Conservation (phyloP, 805 yeast species). For the Sugiyamaella qingdaonensis region DNA sequence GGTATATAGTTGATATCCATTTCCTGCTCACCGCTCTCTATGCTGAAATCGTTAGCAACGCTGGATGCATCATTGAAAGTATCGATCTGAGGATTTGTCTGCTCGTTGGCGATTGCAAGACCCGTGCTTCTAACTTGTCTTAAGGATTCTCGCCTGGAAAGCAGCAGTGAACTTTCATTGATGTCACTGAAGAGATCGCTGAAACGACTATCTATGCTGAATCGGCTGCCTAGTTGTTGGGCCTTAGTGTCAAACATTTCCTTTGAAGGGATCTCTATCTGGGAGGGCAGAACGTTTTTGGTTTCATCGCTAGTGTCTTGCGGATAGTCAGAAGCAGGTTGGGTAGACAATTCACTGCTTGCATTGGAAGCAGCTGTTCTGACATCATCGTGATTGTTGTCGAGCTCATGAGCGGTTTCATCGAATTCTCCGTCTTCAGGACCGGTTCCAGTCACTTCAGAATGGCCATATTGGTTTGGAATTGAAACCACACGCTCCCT, state of each 20-base stretch:
- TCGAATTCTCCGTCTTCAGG: no score
- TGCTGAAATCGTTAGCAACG: background rate
- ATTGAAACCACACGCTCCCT: constrained; percentile 7
- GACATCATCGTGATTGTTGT: no score
- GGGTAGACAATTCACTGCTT: no score
- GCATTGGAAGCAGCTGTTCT: no score
- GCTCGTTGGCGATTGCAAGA: background rate
- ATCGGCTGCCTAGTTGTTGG: background rate
- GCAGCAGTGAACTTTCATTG: background rate
- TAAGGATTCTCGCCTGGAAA: background rate
- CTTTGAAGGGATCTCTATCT: no score
- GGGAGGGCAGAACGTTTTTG: no score
- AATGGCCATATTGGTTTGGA: no score
- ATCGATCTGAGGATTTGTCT: background rate
- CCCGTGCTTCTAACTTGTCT: background rate
- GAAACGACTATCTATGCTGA: constrained; percentile 5
- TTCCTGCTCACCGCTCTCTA: background rate
- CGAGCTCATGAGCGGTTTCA: no score
- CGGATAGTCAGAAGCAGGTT: no score
- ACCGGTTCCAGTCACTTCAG: no score
- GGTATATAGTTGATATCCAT: background rate
- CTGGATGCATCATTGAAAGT: background rate
- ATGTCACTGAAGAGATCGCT: constrained; percentile 5
- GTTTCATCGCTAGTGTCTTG: no score
- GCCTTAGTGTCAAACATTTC: no score